Evolutionary conservation across 73 alveolate genomes (phyloP).

Genomic region (Paraurostyla sp.): DNA sequence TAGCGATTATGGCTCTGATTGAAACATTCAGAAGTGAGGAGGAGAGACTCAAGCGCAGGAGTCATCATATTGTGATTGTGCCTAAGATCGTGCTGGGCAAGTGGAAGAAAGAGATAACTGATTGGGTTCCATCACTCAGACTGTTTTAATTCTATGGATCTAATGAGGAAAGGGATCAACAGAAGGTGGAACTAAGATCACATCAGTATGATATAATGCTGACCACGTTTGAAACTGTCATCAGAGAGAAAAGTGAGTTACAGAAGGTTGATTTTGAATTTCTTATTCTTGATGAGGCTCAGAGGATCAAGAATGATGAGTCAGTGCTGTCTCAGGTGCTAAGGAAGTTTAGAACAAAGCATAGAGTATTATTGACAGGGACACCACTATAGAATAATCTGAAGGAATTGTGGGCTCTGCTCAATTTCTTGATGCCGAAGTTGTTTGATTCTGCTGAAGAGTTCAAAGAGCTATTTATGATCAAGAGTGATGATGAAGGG

Average conservation of each 20-base stretch:
- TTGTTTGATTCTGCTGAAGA: constrained; percentile 92
- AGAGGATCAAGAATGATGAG: constrained; percentile 96
- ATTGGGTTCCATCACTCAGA: constrained; percentile 93
- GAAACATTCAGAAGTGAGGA: constrained; percentile 58
- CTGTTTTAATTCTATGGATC: constrained; percentile 88
- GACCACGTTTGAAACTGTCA: constrained; percentile 91
- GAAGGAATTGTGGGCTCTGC: constrained; percentile 97
- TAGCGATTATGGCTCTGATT: constrained; percentile 90
- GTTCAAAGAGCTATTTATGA: constrained; percentile 82
- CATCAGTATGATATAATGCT: constrained; percentile 86
- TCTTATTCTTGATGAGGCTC: constrained; percentile 98
- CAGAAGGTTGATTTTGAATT: constrained; percentile 87
- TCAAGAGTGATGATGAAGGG: constrained; percentile 82
- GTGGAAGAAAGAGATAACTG: constrained; percentile 95
- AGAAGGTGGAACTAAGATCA: constrained; percentile 79
- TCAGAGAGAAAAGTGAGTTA: constrained; percentile 89
- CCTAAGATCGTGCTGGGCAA: constrained; percentile 96
- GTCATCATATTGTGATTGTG: constrained; percentile 89
- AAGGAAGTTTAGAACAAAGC: constrained; percentile 85
- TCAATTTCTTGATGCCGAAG: constrained; percentile 97
- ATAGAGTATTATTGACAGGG: constrained; percentile 94
- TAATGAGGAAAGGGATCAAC: constrained; percentile 87
- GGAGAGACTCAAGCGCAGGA: constrained; percentile 64
- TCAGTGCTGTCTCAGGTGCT: constrained; percentile 87
- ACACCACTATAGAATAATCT: constrained; percentile 97